A percentile compares a stretch with the other conserved stretches of the same genome.
Evolutionary conservation across 495 filamentous ascomycete species (phyloP).

Genomic region (Daldinia caldariorum): DNA sequence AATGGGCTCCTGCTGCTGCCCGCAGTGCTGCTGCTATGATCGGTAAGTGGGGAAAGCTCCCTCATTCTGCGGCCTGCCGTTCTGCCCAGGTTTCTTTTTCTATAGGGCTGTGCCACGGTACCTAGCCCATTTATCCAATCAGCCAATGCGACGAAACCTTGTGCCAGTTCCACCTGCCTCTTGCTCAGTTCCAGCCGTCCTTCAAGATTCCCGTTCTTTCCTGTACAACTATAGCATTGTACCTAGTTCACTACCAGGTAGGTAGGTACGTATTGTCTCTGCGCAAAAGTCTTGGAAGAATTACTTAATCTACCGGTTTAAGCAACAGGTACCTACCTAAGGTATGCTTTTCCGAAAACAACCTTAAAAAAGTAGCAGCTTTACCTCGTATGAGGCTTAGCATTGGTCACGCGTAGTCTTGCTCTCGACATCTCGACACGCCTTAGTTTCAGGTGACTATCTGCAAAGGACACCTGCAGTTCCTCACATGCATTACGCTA

Average conservation of each 20-base stretch:
- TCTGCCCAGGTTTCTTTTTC: not conserved
- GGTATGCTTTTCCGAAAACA: not conserved
- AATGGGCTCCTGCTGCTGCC: constrained; percentile 6
- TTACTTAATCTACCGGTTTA: too few species aligned
- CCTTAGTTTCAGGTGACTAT: constrained; percentile 34
- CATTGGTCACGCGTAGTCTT: constrained; percentile 29
- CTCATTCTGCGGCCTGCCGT: not conserved
- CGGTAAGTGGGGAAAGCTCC: constrained; percentile 35
- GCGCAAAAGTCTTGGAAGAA: too few species aligned
- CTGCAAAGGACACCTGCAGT: constrained; percentile 25
- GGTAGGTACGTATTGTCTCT: too few species aligned
- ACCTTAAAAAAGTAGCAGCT: not conserved
- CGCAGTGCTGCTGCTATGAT: constrained; percentile 21
- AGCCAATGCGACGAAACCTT: not conserved
- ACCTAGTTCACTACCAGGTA: too few species aligned
- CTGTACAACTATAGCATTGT: not conserved
- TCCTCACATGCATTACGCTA: constrained; percentile 33
- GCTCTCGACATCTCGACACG: constrained; percentile 16
- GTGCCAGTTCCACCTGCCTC: not conserved
- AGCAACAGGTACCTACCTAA: too few species aligned
- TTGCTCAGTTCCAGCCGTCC: not conserved
- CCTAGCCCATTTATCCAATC: not conserved
- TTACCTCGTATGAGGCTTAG: constrained; percentile 29
- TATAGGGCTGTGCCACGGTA: constrained; percentile 35
- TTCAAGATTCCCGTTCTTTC: not conserved